Conservation (phyloP, 257 asterid genomes). For the Ehretia macrophylla region DNA sequence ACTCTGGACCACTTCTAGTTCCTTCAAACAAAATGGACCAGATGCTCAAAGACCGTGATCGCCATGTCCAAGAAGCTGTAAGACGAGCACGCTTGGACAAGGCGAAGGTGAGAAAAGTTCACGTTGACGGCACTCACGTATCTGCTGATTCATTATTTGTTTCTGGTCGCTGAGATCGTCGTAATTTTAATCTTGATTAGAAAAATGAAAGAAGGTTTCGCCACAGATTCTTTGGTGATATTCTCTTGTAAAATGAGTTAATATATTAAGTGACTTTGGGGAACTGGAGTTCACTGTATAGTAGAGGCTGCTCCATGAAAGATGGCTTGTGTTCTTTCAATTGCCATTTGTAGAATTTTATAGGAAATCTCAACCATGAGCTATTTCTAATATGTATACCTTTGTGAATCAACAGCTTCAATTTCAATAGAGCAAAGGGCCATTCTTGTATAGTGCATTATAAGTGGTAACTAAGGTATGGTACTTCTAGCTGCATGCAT, state of each 20-base stretch:
- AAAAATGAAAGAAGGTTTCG: constrained; percentile 1
- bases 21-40: constrained; percentile 89
- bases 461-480: no score
- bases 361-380: no score
- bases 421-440: no score
- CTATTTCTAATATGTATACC: no score
- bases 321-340: not conserved
- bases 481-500: no score
- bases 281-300: constrained; percentile 33
- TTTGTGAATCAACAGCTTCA: no score
- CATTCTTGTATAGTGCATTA: no score
- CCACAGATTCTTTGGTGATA: constrained; percentile 2
- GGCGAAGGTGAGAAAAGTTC: constrained; percentile 64
- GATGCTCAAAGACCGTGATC: constrained; percentile 82
- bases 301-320: constrained; percentile 21
- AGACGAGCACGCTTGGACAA: constrained; percentile 86
- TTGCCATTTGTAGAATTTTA: no score
- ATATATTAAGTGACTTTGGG: constrained; percentile 2
- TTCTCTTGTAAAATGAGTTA: constrained; percentile 17
- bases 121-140: constrained; percentile 40
- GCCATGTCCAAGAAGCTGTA: constrained; percentile 88
- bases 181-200: not conserved
- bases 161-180: constrained; percentile 52
- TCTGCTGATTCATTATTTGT: constrained; percentile 55
- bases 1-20: constrained; percentile 84